These are phyloP conservation scores for Dendrostoma leiphaemia DNA, from an alignment of 2,329 filamentous ascomycete genomes.

Conservation along the genomic window DNA sequence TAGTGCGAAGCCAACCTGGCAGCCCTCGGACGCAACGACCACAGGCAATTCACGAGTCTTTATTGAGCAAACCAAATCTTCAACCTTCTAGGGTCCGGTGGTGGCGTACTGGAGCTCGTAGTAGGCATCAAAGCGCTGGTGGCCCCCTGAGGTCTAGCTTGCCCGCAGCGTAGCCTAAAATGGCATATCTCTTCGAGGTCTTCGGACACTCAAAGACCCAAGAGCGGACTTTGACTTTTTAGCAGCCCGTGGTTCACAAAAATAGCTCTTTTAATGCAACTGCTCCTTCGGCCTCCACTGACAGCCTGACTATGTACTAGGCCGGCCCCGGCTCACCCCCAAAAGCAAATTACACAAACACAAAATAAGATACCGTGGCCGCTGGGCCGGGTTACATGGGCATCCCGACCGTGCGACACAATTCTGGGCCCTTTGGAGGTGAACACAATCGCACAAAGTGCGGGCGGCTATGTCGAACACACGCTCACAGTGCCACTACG, in stretches of 20 bases:
- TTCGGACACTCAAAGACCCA: too few species aligned
- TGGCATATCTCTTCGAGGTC: background rate
- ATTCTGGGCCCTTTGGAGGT: background rate
- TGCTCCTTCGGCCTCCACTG: background rate
- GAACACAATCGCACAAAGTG: background rate
- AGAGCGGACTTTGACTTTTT: too few species aligned
- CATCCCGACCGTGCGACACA: too few species aligned
- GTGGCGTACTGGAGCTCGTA: background rate
- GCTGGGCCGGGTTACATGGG: background rate
- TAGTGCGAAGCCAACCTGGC: background rate
- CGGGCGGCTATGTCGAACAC: background rate
- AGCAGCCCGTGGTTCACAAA: background rate
- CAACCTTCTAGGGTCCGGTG: background rate
- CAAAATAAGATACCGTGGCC: background rate
- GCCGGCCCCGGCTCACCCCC: background rate
- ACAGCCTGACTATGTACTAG: background rate
- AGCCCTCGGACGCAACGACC: too few species aligned
- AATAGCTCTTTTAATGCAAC: background rate
- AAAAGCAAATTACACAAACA: background rate
- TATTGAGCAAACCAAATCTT: background rate
- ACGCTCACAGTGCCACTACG: background rate
- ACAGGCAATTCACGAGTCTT: too few species aligned
- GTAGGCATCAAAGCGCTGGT: background rate
- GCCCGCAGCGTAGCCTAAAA: too few species aligned
- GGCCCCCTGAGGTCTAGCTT: background rate